A percentile compares a stretch with the other conserved stretches of the same genome.
Conservation (phyloP, 225 moss, liverwort and hornwort genomes). For the Climacium dendroides region DNA sequence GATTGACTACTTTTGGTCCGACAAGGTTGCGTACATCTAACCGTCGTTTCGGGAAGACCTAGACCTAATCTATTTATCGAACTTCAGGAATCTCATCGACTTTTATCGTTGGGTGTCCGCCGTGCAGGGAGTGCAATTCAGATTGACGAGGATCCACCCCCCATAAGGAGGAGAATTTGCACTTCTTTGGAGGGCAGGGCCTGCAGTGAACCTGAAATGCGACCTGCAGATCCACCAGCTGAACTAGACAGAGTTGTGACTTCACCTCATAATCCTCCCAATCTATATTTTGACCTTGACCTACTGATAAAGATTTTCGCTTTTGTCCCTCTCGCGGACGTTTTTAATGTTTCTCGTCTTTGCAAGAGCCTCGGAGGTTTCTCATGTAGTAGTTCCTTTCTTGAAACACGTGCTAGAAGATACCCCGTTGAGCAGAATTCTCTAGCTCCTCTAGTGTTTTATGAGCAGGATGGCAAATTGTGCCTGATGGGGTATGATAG, state of each 20-base stretch:
- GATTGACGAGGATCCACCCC: too few species aligned
- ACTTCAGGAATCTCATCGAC: background rate
- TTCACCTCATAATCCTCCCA: background rate
- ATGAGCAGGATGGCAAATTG: background rate
- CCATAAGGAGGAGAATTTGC: too few species aligned
- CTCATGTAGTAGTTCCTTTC: accelerated
- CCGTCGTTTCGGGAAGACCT: background rate
- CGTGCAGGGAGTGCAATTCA: too few species aligned
- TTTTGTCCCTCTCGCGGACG: accelerated
- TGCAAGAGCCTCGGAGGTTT: background rate
- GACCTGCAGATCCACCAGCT: background rate
- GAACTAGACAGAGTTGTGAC: background rate
- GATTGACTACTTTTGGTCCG: background rate
- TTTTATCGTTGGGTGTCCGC: background rate
- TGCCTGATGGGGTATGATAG: background rate
- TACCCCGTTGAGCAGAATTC: background rate
- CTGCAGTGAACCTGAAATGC: background rate
- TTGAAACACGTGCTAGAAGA: background rate
- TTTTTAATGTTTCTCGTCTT: background rate
- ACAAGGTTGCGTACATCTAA: background rate
- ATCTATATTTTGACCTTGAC: background rate
- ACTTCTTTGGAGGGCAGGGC: background rate
- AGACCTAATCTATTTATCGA: background rate
- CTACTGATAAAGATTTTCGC: accelerated
- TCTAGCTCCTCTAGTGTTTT: background rate